These are phyloP conservation scores for Aspergillus fijiensis DNA, from an alignment of 2,329 filamentous ascomycete species.

Conservation along the genomic window DNA sequence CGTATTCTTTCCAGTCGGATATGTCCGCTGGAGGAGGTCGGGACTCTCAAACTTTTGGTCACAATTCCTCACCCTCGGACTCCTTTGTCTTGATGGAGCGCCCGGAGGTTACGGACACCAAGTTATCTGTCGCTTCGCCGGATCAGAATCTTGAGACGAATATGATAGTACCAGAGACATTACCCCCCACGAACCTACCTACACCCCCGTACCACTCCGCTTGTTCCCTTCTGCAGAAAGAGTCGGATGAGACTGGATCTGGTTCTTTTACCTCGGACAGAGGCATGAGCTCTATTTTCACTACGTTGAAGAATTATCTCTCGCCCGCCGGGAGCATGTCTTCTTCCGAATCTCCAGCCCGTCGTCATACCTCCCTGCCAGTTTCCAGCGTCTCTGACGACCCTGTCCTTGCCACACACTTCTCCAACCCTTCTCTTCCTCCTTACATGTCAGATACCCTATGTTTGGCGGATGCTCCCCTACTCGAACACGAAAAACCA, in stretches of 20 bases:
- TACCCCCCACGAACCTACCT: conserved; percentile 38
- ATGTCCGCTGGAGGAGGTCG: conserved; percentile 23
- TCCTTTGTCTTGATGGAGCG: conserved; percentile 46
- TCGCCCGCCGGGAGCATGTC: conserved; percentile 34
- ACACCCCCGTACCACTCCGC: conserved; percentile 47
- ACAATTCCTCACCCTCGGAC: conserved; percentile 37
- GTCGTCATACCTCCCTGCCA: conserved; percentile 53
- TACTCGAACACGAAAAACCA: conserved; percentile 48
- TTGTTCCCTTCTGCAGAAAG: conserved; percentile 46
- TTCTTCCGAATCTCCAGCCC: conserved; percentile 36
- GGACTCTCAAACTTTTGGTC: conserved; percentile 27
- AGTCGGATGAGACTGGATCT: conserved; percentile 43
- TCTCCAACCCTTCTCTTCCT: conserved; percentile 65
- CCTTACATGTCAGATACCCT: conserved; percentile 47
- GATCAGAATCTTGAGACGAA: conserved; percentile 27
- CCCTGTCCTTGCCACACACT: conserved; percentile 65
- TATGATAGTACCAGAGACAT: conserved; percentile 30
- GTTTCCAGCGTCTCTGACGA: conserved; percentile 65
- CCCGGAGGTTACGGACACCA: conserved; percentile 33
- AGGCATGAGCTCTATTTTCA: conserved; percentile 43
- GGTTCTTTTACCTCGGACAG: conserved; percentile 39
- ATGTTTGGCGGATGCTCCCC: conserved; percentile 51
- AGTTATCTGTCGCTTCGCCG: conserved; percentile 28
- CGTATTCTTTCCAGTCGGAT: conserved; percentile 26
- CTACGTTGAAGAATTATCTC: conserved; percentile 47